Evolutionary conservation across 225 moss, liverwort and hornwort genomes (phyloP), one percentile per base, ranked within the genome.

Genomic region (Climacium dendroides): DNA sequence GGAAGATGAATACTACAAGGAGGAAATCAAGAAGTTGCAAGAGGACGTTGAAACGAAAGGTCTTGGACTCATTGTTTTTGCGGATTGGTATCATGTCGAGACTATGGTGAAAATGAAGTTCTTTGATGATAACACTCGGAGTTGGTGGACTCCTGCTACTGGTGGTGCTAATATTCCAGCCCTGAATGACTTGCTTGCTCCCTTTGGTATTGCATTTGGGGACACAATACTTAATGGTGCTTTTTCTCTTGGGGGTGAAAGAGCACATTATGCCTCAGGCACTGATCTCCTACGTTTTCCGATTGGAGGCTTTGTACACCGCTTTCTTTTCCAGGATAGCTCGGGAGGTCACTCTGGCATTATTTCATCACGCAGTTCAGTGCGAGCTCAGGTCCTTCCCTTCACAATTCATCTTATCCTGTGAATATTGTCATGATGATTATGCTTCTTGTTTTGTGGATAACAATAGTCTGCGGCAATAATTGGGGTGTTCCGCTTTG

Each of bases 41-140:
- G 89, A 96, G 60, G 98, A 98, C 77, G 95, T 98, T 43, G 91
- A 96, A 89, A 89, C 57, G 37, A 95, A 86, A 80, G 98, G 98
- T 29, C 92, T 98, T 53, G 98, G 98, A 80, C 89, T 98, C 52
- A 94, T 98, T 61, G 98, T 96, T 74, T 98, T 95, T 85, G 98
- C 96, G 67, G 98, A 98, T 88, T 98, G 98, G 96, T 98, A 98
- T 87, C 96, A 98, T 90, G 96, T 98, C 75, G 98, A 96, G 23
- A 98, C 96, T 25, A 96, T 98, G 98, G 93, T 98, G 72, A 96
- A 98, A 89, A 98, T 96, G 98, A 95, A 91, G 92, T 98, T 98
- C 64, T 98, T 96, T 88, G 98, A 98, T 87, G 98, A 96, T 81
- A 98, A 96, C 81, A 96, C 98, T 83, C 96, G 96, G 85, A 98